Conservation (phyloP, 2,329 filamentous ascomycete genomes). For the Dactylellina drechsleri region DNA sequence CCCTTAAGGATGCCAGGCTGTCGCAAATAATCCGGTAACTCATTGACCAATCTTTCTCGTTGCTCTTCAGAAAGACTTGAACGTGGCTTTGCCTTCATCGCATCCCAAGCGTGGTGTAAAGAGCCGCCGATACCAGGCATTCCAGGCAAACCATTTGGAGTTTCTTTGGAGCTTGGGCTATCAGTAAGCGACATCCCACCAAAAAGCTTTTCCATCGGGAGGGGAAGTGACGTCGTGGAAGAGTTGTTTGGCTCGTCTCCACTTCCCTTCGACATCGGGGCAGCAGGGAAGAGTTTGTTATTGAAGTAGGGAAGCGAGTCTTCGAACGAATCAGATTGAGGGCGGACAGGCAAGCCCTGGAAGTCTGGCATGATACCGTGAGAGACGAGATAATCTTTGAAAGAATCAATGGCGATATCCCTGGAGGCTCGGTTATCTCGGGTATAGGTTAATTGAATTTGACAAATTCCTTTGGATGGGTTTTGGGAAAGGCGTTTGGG, state of each 20-base stretch:
- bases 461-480: constrained; percentile 56
- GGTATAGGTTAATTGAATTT: constrained; percentile 83
- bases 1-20: constrained; percentile 43
- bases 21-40: constrained; percentile 48
- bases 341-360: constrained; percentile 94
- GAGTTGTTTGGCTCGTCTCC: constrained; percentile 54
- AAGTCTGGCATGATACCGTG: constrained; percentile 89
- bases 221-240: constrained; percentile 50
- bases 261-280: constrained; percentile 74
- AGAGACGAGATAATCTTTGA: constrained; percentile 84
- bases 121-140: constrained; percentile 84
- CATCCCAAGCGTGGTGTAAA: constrained; percentile 87
- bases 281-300: constrained; percentile 93
- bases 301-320: constrained; percentile 97
- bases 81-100: constrained; percentile 87
- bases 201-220: constrained; percentile 55
- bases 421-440: constrained; percentile 96
- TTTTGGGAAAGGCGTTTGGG: constrained; percentile 68
- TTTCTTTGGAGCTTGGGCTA: constrained; percentile 83
- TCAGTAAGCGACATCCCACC: constrained; percentile 49
- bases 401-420: constrained; percentile 93
- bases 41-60: constrained; percentile 47
- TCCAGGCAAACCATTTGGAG: constrained; percentile 80
- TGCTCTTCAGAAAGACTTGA: constrained; percentile 73
- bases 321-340: constrained; percentile 98